Evolutionary conservation across 2,329 filamentous ascomycete species (phyloP), one percentile per base, ranked within the genome.

Genomic region (Talaromyces islandicus): DNA sequence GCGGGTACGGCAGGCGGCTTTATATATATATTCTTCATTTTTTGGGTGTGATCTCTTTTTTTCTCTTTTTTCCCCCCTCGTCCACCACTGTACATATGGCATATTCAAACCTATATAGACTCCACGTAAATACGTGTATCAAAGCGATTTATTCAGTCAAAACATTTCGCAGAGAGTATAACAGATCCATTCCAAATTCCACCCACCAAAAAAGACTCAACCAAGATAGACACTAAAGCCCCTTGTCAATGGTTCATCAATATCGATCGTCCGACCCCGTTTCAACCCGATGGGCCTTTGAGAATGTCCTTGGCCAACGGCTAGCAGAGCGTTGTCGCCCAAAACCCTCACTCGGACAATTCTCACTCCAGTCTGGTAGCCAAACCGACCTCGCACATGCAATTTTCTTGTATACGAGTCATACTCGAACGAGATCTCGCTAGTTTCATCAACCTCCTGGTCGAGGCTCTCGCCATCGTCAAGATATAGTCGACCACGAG

Each of bases 341-440:
- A 75, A 64, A n/a, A 77, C 54, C 1, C 68, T 74, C 30, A 76
- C 66, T 14, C 65, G 65, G 53, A 73, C 70, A 48, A 77, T 65
- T 24, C 61, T 62, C 19, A 74, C 69, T 17, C 66, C 63, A 2
- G 66, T 60, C 24, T 64, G 58, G 60, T 64, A 67, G 0, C 65
- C 68, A 41, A 75, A 73, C 12, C 63, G 58, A 0, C 73, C 73
- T 10, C 64, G 61, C 12, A 74, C 64, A 27, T 43, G 59, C 29
- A 72, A 77, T 61, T 69, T 68, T 38, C 82, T 81, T 1, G 79
- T 71, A 52, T 69, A 66, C 64, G 92, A 89, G 12, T 76, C 72
- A 57, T 91, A 79, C 57, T 83, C 76, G 9, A 81, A 84, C 17
- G 79, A 82, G 0, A 60, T 56, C 72, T 89, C 89, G 10, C 81